A percentile compares a stretch with the other conserved stretches of the same genome.
Evolutionary conservation across 2,329 filamentous ascomycete genomes (phyloP).

Genomic region (Balansia obtecta): DNA sequence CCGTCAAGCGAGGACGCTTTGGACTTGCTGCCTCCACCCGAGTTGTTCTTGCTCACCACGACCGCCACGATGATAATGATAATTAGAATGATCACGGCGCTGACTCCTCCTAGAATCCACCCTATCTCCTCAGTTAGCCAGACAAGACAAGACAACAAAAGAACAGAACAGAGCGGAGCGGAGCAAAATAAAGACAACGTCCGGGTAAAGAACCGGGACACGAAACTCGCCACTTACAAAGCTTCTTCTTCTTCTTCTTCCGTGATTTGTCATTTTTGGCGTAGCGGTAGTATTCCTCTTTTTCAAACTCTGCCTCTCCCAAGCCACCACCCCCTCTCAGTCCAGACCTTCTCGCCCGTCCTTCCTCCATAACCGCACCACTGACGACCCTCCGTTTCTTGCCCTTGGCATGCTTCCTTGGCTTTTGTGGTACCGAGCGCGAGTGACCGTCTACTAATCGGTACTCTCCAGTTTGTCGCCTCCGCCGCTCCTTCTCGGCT

Average conservation of each 20-base stretch:
- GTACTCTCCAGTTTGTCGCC: conserved; percentile 7
- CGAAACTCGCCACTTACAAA: conserved; percentile 34
- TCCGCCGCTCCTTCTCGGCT: conserved; percentile 20
- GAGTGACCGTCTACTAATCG: not conserved
- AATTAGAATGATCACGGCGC: conserved; percentile 47
- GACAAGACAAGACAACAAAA: no score
- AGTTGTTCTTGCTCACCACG: conserved; percentile 50
- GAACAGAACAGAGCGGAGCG: no score
- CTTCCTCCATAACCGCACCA: conserved; percentile 58
- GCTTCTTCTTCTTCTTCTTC: conserved; percentile 47
- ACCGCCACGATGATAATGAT: conserved; percentile 57
- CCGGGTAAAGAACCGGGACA: no score
- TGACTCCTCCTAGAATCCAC: conserved; percentile 39
- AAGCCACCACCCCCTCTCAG: conserved; percentile 32
- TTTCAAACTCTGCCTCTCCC: conserved; percentile 32
- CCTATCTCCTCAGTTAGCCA: conserved; percentile 24
- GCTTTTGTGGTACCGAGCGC: conserved; percentile 7
- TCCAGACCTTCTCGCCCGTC: conserved; percentile 26
- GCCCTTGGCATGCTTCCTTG: conserved; percentile 23
- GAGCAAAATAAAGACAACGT: no score
- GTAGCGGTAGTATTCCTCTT: conserved; percentile 34
- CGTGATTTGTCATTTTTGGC: conserved; percentile 32
- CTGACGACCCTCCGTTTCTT: conserved; percentile 55
- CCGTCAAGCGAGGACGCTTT: conserved; percentile 30
- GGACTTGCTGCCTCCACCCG: conserved; percentile 13